phyloP scores from a whole-genome alignment of 805 yeast genomes.

The Candida railenensis region DNA sequence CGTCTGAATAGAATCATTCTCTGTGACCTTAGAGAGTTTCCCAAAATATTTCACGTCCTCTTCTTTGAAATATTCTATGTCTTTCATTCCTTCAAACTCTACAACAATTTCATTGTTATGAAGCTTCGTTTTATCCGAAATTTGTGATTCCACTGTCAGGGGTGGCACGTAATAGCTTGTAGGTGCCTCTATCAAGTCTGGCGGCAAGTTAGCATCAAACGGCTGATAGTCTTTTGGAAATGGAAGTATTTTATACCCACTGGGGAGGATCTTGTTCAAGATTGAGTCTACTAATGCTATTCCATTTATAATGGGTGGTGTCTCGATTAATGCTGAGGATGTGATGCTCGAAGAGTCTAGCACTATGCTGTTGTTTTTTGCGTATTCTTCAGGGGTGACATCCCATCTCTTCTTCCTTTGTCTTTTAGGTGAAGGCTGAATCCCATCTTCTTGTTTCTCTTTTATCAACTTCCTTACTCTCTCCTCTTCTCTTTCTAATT shows the following conservation, averaged over 20 bases:
- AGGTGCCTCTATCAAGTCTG: constrained; percentile 29
- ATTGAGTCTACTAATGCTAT: constrained; percentile 42
- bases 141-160: constrained; percentile 26
- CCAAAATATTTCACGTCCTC: constrained; percentile 74
- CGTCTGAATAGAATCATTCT: constrained; percentile 26
- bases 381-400: constrained; percentile 37
- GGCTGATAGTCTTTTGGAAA: constrained; percentile 47
- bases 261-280: constrained; percentile 50
- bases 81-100: constrained; percentile 52
- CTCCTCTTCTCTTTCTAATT: constrained; percentile 35
- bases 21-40: constrained; percentile 34
- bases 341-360: neutral
- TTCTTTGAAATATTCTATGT: constrained; percentile 66
- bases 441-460: constrained; percentile 13
- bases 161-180: constrained; percentile 54
- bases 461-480: constrained; percentile 22
- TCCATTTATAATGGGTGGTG: constrained; percentile 26
- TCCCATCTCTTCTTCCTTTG: constrained; percentile 42
- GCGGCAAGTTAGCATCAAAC: constrained; percentile 20
- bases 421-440: constrained; percentile 11
- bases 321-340: neutral
- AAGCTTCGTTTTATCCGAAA: constrained; percentile 5
- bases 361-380: constrained; percentile 1
- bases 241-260: constrained; percentile 43
- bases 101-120: neutral